A percentile compares a stretch with the other conserved stretches of the same genome.
These are phyloP conservation scores for Thelonectria blattea DNA, from an alignment of 2,329 filamentous ascomycete genomes.

Conservation along the genomic window DNA sequence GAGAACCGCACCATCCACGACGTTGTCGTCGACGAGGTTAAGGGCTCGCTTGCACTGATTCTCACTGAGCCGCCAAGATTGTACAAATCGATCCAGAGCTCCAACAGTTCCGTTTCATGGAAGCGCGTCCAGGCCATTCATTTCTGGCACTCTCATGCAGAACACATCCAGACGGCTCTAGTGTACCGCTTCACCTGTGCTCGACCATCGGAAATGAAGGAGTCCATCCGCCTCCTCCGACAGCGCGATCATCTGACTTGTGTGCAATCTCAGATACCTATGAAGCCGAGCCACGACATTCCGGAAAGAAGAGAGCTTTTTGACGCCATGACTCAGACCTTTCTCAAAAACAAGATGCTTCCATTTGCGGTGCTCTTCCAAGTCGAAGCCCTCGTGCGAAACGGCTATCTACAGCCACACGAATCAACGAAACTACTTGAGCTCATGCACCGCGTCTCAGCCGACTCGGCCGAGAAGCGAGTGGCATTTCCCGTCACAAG, in stretches of 20 bases:
- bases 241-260: slow-evolving; percentile 33
- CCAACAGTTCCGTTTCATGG: slow-evolving; percentile 25
- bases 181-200: slow-evolving; percentile 49
- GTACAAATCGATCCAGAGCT: slow-evolving; percentile 41
- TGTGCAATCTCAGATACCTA: slow-evolving; percentile 34
- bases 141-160: slow-evolving; percentile 14
- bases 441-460: slow-evolving; percentile 45
- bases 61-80: slow-evolving; percentile 59
- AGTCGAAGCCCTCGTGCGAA: slow-evolving; percentile 66
- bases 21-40: slow-evolving; percentile 45
- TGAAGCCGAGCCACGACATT: background rate
- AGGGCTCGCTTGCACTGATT: slow-evolving; percentile 54
- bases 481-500: slow-evolving; percentile 52
- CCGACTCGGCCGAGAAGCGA: slow-evolving; percentile 30
- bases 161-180: slow-evolving; percentile 46
- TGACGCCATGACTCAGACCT: slow-evolving; percentile 20
- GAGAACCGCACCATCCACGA: slow-evolving; percentile 56
- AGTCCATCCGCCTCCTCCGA: slow-evolving; percentile 30
- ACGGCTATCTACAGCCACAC: slow-evolving; percentile 65
- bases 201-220: background rate
- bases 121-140: slow-evolving; percentile 41
- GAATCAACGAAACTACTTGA: slow-evolving; percentile 55
- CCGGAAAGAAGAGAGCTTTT: slow-evolving; percentile 33
- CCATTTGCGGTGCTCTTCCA: slow-evolving; percentile 66
- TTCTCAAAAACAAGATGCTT: slow-evolving; percentile 35